phyloP scores from a whole-genome alignment of 139 green algal genomes.

The Chloropicon primus region DNA sequence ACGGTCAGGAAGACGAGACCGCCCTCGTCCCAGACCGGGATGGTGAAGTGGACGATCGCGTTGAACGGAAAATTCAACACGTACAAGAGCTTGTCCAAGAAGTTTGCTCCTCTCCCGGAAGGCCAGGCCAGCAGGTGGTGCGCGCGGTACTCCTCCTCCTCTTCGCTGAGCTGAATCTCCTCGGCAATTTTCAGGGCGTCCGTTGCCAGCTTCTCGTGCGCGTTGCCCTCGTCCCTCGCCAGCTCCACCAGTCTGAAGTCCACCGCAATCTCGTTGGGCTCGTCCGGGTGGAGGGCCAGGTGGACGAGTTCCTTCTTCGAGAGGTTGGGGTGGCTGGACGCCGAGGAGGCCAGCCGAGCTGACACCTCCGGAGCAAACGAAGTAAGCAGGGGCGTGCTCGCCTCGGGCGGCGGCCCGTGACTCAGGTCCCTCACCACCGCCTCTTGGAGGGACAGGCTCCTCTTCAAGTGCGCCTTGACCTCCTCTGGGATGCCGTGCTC shows the following conservation, averaged over 20 bases:
- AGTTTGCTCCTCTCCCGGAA: no score
- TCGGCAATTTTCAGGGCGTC: background rate
- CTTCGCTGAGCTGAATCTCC: background rate
- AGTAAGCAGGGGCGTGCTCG: background rate
- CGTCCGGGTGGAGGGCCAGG: background rate
- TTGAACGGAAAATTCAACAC: conserved; percentile 1
- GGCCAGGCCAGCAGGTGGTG: background rate
- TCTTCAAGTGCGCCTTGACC: no score
- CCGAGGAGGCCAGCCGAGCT: background rate
- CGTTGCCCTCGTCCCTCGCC: background rate
- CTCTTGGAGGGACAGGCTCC: no score
- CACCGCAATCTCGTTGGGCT: background rate
- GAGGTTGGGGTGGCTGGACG: background rate
- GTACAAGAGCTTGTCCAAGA: background rate
- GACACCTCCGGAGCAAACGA: background rate
- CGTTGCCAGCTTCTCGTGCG: background rate
- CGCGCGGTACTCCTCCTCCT: background rate
- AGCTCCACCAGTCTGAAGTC: background rate
- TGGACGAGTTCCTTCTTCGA: background rate
- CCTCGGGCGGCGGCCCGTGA: no score
- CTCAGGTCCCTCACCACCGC: no score
- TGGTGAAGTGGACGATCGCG: conserved; percentile 1
- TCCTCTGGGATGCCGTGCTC: background rate
- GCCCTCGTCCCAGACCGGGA: background rate
- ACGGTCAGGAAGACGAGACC: conserved; percentile 1